Evolutionary conservation across 2,329 filamentous ascomycete species (phyloP), one percentile per base, ranked within the genome.

Genomic region (Coniochaeta prunicola): DNA sequence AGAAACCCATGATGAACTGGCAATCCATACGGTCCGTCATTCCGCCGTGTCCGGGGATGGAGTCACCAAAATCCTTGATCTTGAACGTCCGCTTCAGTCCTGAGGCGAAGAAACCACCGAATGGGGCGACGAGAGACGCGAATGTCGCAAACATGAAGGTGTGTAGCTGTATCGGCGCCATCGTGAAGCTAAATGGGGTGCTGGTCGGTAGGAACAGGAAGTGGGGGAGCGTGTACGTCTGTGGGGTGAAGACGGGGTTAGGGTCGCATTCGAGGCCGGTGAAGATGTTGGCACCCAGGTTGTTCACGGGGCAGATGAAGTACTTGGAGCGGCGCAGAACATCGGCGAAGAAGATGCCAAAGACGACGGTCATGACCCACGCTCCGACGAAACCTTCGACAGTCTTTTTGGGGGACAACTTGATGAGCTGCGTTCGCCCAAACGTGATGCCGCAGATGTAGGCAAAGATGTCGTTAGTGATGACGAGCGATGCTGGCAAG

Each of bases 11-110:
- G 78, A 97, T 97, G 77, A 99, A 99, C 71, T 99, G 94, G 73
- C 94, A 99, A 71, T 99, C 94, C 93, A 99, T 97, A 62, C 94
- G 90, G 72, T 99, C 94, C 17, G 94, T 99, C 77, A 99, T 97
- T 66, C 94, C 94, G 61, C 94, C 94, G 69, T 99, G 94, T 24
- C 94, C 94, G 1, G 94, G 94, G 66, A 99, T 99, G 1, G 92
- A 96, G 74, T 99, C 91, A 65, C 94, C 94, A 76, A 99, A 99
- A 77, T 99, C 94, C 81, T 99, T 99, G 81, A 99, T 96, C 79
- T 99, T 97, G 80, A 99, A 99, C 4, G 93, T 97, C 31, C 94
- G 90, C 83, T 99, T 99, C 59, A 99, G 83, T 0, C 94, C 94
- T 2, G 92, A 97, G 4, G 94, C 94, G 71, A 99, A 99, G 83